Evolutionary conservation across 495 filamentous ascomycete species (phyloP), one percentile per base, ranked within the genome.

Genomic region (Aspergillus bridgeri): DNA sequence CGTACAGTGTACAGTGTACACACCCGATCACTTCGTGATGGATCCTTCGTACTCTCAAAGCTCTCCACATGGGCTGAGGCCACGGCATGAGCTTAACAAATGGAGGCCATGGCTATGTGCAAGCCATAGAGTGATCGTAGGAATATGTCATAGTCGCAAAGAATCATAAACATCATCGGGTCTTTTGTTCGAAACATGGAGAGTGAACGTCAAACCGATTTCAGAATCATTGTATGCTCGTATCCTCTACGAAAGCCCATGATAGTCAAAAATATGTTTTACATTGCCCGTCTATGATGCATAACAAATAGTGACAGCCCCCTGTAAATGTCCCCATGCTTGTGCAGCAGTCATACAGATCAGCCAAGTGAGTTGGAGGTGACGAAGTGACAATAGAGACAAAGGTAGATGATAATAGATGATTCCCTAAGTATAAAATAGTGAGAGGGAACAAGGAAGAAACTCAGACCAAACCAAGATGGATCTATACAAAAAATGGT

Each of bases 281-380:
- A 75, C 73, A 78, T 75, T 74, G 69, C 66, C 69, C 69, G 65
- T 76, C 72, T 76, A 78, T 75, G 67, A 74, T 72, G 72, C 65
- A 62, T 72, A 68, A 70, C 64, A 57, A 68, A 62, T 51, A 69
- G 69, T 62, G 70, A 68, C 58, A 67, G 55, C 66, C 67, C 66
- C 65, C 68, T 66, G 53, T 59, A 62, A 59, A 61, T 63, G 59
- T 60, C 64, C 63, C 67, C 74, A 68, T 65, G 60, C 69, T 61
- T 64, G 54, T 59, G 52, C 51, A 59, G 48, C 59, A 65, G 60
- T 55, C 61, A 60, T 66, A 42, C 60, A 57, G 50, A 62, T 57
- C 60, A 60, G 61, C 60, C 64, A 69, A 67, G 48, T 62, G 54
- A 65, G 60, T 59, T 56, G 45, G 58, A 65, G 44, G 48, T 66